phyloP scores from a whole-genome alignment of 2,329 filamentous ascomycete species.

The Chalaropsis ovoidea region DNA sequence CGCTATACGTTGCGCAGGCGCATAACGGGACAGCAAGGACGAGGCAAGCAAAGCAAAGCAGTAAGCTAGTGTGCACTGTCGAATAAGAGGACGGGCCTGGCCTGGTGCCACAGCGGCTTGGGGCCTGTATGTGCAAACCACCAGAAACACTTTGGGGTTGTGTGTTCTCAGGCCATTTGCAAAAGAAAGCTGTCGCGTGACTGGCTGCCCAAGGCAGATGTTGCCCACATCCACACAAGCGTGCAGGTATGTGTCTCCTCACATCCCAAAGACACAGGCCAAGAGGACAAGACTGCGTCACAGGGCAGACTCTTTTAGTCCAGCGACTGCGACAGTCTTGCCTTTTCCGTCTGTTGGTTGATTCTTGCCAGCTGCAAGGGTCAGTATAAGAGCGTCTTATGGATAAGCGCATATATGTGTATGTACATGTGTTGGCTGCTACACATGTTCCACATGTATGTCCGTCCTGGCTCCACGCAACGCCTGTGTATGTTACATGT shows the following conservation, averaged over 20 bases:
- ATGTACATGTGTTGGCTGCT: not conserved
- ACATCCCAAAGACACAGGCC: not conserved
- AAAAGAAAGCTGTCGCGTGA: not conserved
- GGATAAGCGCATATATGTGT: conserved; percentile 6
- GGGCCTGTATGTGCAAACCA: not conserved
- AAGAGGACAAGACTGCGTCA: not conserved
- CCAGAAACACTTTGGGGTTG: not conserved
- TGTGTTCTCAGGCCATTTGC: not conserved
- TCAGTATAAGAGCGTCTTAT: not conserved
- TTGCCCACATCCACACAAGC: not conserved
- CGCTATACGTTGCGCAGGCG: not conserved
- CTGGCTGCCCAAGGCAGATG: not conserved
- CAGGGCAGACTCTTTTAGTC: not conserved
- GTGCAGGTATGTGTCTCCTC: not conserved
- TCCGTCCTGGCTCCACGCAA: not conserved
- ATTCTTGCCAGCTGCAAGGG: conserved; percentile 1
- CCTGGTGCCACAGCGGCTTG: too few relatives aligned
- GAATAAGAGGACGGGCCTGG: not conserved
- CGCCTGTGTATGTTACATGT: conserved; percentile 1
- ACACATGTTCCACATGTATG: not conserved
- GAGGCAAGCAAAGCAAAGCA: too few relatives aligned
- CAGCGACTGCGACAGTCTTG: not conserved
- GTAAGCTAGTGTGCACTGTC: too few relatives aligned
- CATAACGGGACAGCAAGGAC: not conserved
- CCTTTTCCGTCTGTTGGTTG: not conserved